Conservation (phyloP, 2,329 filamentous ascomycete genomes). For the Drechslerella coelobrocha region DNA sequence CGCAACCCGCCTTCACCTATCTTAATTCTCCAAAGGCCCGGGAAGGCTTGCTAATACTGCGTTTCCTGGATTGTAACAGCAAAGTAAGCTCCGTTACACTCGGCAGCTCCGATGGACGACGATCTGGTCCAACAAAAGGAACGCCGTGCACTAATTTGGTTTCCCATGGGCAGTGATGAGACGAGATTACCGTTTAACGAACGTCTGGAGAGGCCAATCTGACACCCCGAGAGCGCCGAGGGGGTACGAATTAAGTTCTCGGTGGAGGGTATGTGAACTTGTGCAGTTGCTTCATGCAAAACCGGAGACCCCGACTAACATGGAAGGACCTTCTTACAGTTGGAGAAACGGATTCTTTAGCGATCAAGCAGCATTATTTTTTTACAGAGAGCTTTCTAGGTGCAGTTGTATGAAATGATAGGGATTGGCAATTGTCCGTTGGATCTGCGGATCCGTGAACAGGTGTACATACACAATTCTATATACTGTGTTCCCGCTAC, state of each 20-base stretch:
- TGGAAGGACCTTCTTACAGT: slow-evolving; percentile 59
- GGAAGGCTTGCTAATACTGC: slow-evolving; percentile 64
- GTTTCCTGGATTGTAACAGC: slow-evolving; percentile 55
- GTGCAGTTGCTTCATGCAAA: too few species aligned
- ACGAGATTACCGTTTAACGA: slow-evolving; percentile 69
- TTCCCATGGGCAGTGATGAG: slow-evolving; percentile 66
- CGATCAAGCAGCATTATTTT: background rate
- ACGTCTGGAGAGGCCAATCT: slow-evolving; percentile 66
- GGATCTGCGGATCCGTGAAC: too few species aligned
- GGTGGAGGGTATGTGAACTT: slow-evolving; percentile 66
- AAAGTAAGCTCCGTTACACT: slow-evolving; percentile 1
- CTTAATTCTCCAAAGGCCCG: slow-evolving; percentile 53
- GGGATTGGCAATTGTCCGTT: too few species aligned
- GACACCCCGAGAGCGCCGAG: slow-evolving; percentile 65
- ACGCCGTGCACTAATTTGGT: background rate
- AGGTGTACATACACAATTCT: too few species aligned
- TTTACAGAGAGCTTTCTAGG: background rate
- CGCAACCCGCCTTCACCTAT: slow-evolving; percentile 29
- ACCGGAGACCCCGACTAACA: too few species aligned
- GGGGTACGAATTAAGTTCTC: slow-evolving; percentile 70
- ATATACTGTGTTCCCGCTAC: too few species aligned
- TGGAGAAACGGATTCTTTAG: slow-evolving; percentile 63
- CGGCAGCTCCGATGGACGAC: background rate
- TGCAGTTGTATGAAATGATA: background rate
- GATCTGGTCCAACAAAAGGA: background rate